Conservation (phyloP, 306 rosid species). For the Lablab purpureus region DNA sequence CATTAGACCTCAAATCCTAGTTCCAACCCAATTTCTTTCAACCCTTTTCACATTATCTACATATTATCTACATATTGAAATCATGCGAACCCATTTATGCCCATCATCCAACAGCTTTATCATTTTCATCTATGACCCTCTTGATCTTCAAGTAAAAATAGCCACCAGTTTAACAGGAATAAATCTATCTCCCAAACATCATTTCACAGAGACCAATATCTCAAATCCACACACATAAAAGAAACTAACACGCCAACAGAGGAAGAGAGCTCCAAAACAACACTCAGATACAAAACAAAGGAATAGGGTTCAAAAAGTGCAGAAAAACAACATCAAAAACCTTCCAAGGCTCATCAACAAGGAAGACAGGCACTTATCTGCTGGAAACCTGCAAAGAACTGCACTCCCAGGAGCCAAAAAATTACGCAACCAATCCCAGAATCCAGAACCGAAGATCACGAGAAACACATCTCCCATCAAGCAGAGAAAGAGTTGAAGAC, state of each 20-base stretch:
- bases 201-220: conserved; percentile 35
- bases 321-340: conserved; percentile 19
- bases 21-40: background rate
- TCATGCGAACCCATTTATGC: conserved; percentile 35
- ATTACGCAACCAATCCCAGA: conserved; percentile 46
- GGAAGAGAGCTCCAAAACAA: conserved; percentile 15
- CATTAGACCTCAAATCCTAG: conserved; percentile 44
- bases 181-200: conserved; percentile 18
- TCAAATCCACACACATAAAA: conserved; percentile 29
- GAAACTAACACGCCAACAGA: conserved; percentile 23
- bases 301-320: conserved; percentile 11
- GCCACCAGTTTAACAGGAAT: conserved; percentile 32
- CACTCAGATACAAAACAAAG: conserved; percentile 30
- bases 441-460: conserved; percentile 51
- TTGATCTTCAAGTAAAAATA: conserved; percentile 34
- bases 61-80: conserved; percentile 32
- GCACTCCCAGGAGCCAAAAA: conserved; percentile 33
- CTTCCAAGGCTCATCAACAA: conserved; percentile 22
- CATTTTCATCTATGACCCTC: conserved; percentile 18
- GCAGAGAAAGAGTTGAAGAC: conserved; percentile 8
- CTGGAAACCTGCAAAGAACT: conserved; percentile 21
- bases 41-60: conserved; percentile 26
- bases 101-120: conserved; percentile 32
- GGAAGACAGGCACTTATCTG: conserved; percentile 62
- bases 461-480: conserved; percentile 32